Percentiles rank a stretch among this genome's conserved stretches.
phyloP scores from a whole-genome alignment of 2,329 filamentous ascomycete genomes.

The Shiraia sp. region DNA sequence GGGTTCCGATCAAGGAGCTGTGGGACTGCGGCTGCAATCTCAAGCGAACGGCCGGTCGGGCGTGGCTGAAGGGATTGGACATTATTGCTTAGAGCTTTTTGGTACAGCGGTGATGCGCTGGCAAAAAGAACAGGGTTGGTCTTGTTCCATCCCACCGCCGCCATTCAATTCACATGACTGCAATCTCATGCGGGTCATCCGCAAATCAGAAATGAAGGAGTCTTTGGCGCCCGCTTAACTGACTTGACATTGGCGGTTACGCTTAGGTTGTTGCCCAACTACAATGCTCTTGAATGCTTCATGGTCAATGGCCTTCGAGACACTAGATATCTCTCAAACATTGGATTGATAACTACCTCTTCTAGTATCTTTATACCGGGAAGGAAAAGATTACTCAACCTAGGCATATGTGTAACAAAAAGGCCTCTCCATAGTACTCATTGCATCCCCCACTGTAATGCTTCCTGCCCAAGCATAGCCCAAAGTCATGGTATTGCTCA shows the following conservation, averaged over 20 bases:
- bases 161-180: conserved; percentile 25
- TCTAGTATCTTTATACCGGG: no score
- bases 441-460: conserved; percentile 45
- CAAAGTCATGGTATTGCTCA: conserved; percentile 49
- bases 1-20: conserved; percentile 20
- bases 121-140: conserved; percentile 27
- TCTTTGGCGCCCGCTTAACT: conserved; percentile 7
- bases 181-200: conserved; percentile 19
- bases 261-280: no score
- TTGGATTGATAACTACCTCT: no score
- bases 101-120: conserved; percentile 41
- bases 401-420: conserved; percentile 53
- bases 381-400: no score
- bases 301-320: no score
- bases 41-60: conserved; percentile 29
- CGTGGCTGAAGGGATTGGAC: conserved; percentile 36
- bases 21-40: conserved; percentile 23
- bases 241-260: neutral
- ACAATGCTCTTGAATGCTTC: no score
- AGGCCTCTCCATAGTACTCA: conserved; percentile 51
- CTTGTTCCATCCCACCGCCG: conserved; percentile 12
- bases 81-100: conserved; percentile 23
- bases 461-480: conserved; percentile 40
- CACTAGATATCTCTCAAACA: no score
- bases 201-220: conserved; percentile 28